Evolutionary conservation across 169 alveolate genomes (phyloP).

Genomic region (Cryptosporidium bovis): DNA sequence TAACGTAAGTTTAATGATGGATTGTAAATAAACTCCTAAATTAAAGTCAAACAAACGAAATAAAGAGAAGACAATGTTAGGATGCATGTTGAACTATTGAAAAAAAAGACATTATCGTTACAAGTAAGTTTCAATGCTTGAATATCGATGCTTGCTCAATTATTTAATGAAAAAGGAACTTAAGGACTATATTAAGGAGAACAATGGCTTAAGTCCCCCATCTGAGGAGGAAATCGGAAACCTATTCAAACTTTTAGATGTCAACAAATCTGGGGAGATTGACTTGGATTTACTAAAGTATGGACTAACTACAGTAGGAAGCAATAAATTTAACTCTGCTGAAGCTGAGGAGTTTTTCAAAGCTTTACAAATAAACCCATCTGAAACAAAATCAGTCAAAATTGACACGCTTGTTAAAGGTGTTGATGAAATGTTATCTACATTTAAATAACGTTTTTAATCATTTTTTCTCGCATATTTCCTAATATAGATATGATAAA

Average conservation of each 20-base stretch:
- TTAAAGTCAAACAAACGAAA: not conserved
- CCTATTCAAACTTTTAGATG: constrained; percentile 41
- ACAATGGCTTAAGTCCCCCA: not conserved
- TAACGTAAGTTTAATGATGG: constrained; percentile 10
- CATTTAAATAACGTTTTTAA: not conserved
- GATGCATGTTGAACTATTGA: constrained; percentile 12
- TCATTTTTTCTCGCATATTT: not conserved
- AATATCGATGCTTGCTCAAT: not conserved
- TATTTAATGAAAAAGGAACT: constrained; percentile 20
- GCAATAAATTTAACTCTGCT: constrained; percentile 10
- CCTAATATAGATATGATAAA: not conserved
- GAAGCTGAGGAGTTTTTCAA: constrained; percentile 48
- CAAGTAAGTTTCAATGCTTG: constrained; percentile 12
- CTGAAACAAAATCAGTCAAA: constrained; percentile 16
- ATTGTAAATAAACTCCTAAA: not conserved
- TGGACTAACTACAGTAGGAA: constrained; percentile 47
- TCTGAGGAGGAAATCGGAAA: constrained; percentile 15
- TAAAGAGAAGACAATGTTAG: constrained; percentile 22
- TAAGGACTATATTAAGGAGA: constrained; percentile 2
- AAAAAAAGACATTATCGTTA: constrained; percentile 2
- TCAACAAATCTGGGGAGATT: constrained; percentile 30
- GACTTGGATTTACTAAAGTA: constrained; percentile 44
- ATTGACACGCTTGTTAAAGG: constrained; percentile 9
- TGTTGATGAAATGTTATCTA: not conserved
- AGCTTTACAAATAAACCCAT: not conserved